phyloP scores from a whole-genome alignment of 768 basidiomycete genomes.

The Boletus barrowsii region DNA sequence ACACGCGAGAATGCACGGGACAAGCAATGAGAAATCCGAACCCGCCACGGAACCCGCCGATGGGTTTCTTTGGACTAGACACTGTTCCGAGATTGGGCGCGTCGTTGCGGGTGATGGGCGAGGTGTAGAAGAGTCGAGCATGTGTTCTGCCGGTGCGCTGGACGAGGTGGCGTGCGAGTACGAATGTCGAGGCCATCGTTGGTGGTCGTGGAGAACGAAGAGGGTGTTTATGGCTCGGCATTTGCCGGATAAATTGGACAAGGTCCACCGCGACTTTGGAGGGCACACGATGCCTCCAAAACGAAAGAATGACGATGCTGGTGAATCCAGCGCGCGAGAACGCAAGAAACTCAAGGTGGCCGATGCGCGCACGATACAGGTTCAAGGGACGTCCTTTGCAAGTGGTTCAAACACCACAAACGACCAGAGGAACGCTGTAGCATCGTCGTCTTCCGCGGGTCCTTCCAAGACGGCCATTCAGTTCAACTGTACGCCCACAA shows the following conservation, averaged over 20 bases:
- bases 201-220: not conserved
- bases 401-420: constrained; percentile 6
- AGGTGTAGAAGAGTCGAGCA: constrained; percentile 43
- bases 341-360: constrained; percentile 69
- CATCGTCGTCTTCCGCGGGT: constrained; percentile 24
- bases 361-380: constrained; percentile 62
- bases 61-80: constrained; percentile 64
- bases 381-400: constrained; percentile 40
- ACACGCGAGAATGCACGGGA: not conserved
- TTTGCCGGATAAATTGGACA: constrained; percentile 15
- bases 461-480: constrained; percentile 38
- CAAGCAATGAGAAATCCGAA: constrained; percentile 26
- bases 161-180: constrained; percentile 13
- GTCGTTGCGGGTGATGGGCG: constrained; percentile 43
- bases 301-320: constrained; percentile 33
- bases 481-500: constrained; percentile 39
- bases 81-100: constrained; percentile 51
- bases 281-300: constrained; percentile 36
- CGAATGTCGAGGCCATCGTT: constrained; percentile 37
- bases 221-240: constrained; percentile 10
- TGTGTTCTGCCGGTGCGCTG: constrained; percentile 11
- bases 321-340: constrained; percentile 40
- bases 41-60: constrained; percentile 73
- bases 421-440: constrained; percentile 28
- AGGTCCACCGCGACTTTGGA: no score